Evolutionary conservation across 2,329 filamentous ascomycete genomes (phyloP).

Genomic region (Coniella lustricola): DNA sequence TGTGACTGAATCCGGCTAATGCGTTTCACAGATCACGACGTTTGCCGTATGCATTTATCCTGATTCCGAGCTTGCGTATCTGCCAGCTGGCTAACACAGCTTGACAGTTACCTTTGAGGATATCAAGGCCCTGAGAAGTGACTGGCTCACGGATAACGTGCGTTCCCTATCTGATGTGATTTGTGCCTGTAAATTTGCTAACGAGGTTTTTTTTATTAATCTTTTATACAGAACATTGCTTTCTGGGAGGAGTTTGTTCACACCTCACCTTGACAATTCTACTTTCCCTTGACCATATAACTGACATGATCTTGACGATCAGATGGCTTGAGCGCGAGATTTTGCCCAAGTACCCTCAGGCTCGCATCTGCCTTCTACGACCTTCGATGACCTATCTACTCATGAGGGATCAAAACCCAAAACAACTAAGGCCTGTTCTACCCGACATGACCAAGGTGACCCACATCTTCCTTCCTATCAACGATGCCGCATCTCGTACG

Average conservation of each 20-base stretch:
- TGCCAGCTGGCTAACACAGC: constrained; percentile 5
- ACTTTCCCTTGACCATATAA: constrained; percentile 5
- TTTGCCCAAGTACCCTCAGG: constrained; percentile 70
- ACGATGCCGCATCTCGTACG: constrained; percentile 71
- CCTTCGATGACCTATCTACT: constrained; percentile 91
- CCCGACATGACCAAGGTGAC: constrained; percentile 75
- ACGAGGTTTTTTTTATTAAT: too few relatives aligned
- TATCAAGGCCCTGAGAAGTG: constrained; percentile 77
- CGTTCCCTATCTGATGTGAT: too few relatives aligned
- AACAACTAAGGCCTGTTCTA: constrained; percentile 57
- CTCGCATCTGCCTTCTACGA: constrained; percentile 82
- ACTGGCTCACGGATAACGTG: constrained; percentile 97
- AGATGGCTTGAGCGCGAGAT: constrained; percentile 86
- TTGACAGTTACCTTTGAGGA: constrained; percentile 75
- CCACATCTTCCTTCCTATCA: constrained; percentile 93
- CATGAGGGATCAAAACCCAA: constrained; percentile 60
- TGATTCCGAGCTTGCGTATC: neutral
- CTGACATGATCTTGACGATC: constrained; percentile 7
- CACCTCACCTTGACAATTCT: constrained; percentile 1
- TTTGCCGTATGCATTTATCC: constrained; percentile 14
- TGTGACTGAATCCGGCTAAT: constrained; percentile 7
- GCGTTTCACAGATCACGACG: constrained; percentile 20
- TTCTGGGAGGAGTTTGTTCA: constrained; percentile 88
- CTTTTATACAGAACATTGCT: constrained; percentile 64
- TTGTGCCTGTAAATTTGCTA: too few relatives aligned